phyloP scores from a whole-genome alignment of 106 monocot genomes.

The Allium fistulosum region DNA sequence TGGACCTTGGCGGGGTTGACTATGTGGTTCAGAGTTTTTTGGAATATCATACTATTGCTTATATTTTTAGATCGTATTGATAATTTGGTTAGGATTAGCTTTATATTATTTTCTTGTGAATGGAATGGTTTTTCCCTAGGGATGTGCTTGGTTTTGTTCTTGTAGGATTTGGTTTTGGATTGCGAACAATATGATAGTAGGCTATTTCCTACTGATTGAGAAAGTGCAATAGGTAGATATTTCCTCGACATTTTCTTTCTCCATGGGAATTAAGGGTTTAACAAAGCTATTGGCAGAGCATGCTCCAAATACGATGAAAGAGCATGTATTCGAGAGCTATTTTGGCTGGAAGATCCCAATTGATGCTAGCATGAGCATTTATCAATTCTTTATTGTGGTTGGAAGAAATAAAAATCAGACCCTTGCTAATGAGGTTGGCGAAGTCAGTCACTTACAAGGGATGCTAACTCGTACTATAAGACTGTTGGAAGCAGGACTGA shows the following conservation, averaged over 20 bases:
- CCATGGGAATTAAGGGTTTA: slow-evolving; percentile 50
- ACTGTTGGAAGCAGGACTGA: slow-evolving; percentile 89
- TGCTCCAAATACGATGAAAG: slow-evolving; percentile 77
- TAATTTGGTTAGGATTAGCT: not conserved
- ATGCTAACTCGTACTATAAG: slow-evolving; percentile 92
- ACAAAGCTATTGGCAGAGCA: slow-evolving; percentile 92
- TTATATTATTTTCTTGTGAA: not conserved
- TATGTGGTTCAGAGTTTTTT: slow-evolving; percentile 93
- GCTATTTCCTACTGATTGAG: too few relatives aligned
- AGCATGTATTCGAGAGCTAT: slow-evolving; percentile 84
- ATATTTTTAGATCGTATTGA: not conserved
- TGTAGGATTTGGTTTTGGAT: too few relatives aligned
- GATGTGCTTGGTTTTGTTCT: too few relatives aligned
- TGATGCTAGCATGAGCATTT: slow-evolving; percentile 98
- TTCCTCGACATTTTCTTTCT: not conserved
- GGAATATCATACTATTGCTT: slow-evolving; percentile 85
- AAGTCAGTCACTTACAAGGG: slow-evolving; percentile 96
- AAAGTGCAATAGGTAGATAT: too few relatives aligned
- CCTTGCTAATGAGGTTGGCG: slow-evolving; percentile 93
- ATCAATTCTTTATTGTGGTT: slow-evolving; percentile 95
- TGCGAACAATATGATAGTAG: too few relatives aligned
- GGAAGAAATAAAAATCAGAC: slow-evolving; percentile 72
- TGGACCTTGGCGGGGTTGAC: slow-evolving; percentile 81
- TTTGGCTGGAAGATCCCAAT: slow-evolving; percentile 84
- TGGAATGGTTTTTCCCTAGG: slow-evolving; percentile 28